Conservation (phyloP, 352 stramenopile species). For the Pythium oligandrum region DNA sequence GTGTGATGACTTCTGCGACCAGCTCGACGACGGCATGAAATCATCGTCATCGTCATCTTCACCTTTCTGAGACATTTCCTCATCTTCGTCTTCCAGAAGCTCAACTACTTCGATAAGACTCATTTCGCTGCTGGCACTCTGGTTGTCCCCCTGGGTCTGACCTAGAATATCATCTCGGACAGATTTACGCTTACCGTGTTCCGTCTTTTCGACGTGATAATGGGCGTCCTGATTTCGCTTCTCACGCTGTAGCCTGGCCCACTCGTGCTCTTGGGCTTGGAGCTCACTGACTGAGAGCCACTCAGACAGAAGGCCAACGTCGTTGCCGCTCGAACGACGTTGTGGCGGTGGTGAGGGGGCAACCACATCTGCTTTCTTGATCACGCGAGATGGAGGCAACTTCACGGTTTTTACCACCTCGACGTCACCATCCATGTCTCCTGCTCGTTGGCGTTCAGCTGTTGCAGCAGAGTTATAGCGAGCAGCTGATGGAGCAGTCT, state of each 20-base stretch:
- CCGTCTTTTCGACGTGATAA: no score
- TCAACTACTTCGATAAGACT: conserved; percentile 21
- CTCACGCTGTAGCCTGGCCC: conserved; percentile 15
- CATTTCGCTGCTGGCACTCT: conserved; percentile 12
- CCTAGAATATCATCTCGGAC: no score
- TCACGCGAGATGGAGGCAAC: background rate
- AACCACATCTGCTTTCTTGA: background rate
- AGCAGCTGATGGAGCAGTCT: no score
- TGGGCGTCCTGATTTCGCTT: no score
- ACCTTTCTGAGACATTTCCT: conserved; percentile 7
- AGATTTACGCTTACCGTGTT: no score
- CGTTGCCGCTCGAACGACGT: conserved; percentile 5
- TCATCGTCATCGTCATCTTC: conserved; percentile 1
- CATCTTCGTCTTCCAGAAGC: conserved; percentile 22
- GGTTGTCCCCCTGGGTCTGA: no score
- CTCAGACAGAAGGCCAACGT: conserved; percentile 9
- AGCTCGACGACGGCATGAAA: background rate
- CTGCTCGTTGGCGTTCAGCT: background rate
- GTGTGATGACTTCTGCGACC: background rate
- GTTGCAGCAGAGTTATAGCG: background rate
- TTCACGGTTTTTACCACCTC: conserved; percentile 1
- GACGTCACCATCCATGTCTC: background rate
- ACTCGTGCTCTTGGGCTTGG: conserved; percentile 22
- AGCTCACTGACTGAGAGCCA: conserved; percentile 19
- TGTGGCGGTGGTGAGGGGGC: conserved; percentile 6